These are phyloP conservation scores for Lenwebbia sp. DNA, from an alignment of 345 rosid genomes.

Conservation along the genomic window DNA sequence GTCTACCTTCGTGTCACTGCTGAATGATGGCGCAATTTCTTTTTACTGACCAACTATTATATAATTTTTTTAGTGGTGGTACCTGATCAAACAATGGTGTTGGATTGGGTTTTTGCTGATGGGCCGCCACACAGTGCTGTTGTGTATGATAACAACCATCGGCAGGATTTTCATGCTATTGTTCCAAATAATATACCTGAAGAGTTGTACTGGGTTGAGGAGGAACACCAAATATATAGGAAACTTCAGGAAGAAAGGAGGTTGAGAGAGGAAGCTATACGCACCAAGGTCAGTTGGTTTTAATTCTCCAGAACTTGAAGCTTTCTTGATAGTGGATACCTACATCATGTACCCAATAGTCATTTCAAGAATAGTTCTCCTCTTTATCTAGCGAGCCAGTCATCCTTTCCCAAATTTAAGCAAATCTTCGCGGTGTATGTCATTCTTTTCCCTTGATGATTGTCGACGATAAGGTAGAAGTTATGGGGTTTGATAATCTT, in stretches of 20 bases:
- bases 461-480: not conserved
- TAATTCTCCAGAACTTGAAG: not conserved
- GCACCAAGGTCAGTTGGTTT: slow-evolving; percentile 50
- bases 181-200: slow-evolving; percentile 39
- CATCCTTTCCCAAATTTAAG: not conserved
- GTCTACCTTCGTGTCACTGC: not conserved
- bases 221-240: slow-evolving; percentile 44
- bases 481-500: not conserved
- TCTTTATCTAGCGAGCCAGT: not conserved
- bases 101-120: slow-evolving; percentile 94
- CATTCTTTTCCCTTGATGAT: not conserved
- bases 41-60: not conserved
- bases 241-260: slow-evolving; percentile 68
- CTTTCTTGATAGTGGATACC: not conserved
- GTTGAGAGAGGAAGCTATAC: slow-evolving; percentile 56
- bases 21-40: not conserved
- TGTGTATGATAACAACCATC: slow-evolving; percentile 63
- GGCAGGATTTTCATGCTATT: slow-evolving; percentile 68
- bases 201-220: slow-evolving; percentile 65
- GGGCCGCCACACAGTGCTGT: slow-evolving; percentile 66
- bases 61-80: slow-evolving; percentile 45
- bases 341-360: not conserved
- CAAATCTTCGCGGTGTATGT: not conserved
- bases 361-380: not conserved
- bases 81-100: slow-evolving; percentile 47